Conservation (phyloP, 2,329 filamentous ascomycete species). For the Arthrobotrys pseudoclavata region DNA sequence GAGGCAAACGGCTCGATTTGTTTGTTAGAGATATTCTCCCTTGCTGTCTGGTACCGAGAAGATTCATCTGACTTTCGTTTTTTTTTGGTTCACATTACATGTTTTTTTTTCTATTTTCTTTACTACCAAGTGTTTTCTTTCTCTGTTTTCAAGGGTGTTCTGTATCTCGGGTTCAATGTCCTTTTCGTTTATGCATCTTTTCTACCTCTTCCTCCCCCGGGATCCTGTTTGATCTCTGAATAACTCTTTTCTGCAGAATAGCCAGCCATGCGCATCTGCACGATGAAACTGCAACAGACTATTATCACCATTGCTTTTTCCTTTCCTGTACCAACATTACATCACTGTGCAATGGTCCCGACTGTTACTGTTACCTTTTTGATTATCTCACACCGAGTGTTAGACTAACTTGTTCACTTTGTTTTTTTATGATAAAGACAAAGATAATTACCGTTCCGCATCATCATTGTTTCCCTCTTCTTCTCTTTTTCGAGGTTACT, state of each 20-base stretch:
- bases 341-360: not conserved
- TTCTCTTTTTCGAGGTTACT: too few relatives aligned
- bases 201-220: not conserved
- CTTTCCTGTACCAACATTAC: not conserved
- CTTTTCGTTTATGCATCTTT: not conserved
- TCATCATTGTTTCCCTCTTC: too few relatives aligned
- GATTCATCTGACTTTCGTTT: not conserved
- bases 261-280: not conserved
- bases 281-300: not conserved
- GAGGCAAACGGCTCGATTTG: slow-evolving; percentile 29
- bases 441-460: too few relatives aligned
- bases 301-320: not conserved
- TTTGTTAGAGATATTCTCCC: slow-evolving; percentile 22
- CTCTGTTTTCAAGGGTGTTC: not conserved
- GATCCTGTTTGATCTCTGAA: not conserved
- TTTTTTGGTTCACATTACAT: not conserved
- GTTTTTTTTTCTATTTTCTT: not conserved
- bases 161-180: not conserved
- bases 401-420: not conserved
- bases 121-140: not conserved
- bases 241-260: not conserved
- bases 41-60: slow-evolving; percentile 3
- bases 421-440: not conserved
- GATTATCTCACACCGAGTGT: not conserved
- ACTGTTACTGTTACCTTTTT: not conserved